Evolutionary conservation across 164 flowering plant species (phyloP), one percentile per base, ranked within the genome.

Genomic region (Tetracentron sinense): DNA sequence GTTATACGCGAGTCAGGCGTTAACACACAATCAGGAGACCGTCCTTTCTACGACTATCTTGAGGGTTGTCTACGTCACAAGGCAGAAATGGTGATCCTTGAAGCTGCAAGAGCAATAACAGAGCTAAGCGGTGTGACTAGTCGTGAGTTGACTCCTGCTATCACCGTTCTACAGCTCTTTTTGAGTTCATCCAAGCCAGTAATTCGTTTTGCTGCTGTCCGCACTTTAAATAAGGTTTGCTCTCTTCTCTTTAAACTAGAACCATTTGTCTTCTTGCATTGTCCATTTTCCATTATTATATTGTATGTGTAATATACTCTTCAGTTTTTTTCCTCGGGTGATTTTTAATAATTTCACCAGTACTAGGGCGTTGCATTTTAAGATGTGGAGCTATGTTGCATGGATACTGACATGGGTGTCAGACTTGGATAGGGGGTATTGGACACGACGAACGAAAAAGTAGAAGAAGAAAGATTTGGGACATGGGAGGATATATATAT

Each of bases 11-110:
- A 86, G 68, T 78, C 87, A 2, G 66, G 58, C 2, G 59, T 55
- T 51, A 82, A 74, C 68, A 60, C 75, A 61, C 95, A 84, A 78
- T 65, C 86, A 1, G 92, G 88, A 17, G 95, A 86, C 27, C 86
- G 89, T 7, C 90, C 92, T 52, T 88, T 88, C 53, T 88, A 80
- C 79, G 91, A 86, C 69, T 88, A 75, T 77, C 83, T 88, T 42
- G 95, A 88, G 73, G 65, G 86, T 65, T 86, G 95, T 74, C 82
- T 88, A 52, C 88, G 92, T 33, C 89, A 86, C 75, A 88, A 88
- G 75, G 85, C 92, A 44, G 95, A 88, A 68, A 86, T 88, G 92
- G 92, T 88, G 69, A 88, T 88, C 54, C 79, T 88, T 75, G 95
- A 88, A 70, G 91, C 95, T 68, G 91, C 95, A 46, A 78, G 87